phyloP scores from a whole-genome alignment of 257 asterid species.

The Nicotiana noctiflora region DNA sequence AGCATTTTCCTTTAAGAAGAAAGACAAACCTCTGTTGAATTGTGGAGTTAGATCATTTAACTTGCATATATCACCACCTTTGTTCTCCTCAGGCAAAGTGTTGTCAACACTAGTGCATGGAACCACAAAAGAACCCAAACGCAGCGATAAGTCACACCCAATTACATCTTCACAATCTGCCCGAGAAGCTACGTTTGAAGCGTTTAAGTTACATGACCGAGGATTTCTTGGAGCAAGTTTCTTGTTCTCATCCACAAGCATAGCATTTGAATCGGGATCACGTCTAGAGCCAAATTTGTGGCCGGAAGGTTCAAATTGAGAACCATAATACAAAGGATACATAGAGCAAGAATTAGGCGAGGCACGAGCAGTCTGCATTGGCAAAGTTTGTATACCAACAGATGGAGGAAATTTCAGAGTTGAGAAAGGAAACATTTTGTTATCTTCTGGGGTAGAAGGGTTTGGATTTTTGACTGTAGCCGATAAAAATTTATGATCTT shows the following conservation, averaged over 20 bases:
- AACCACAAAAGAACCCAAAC: constrained; percentile 53
- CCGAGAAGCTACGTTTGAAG: constrained; percentile 12
- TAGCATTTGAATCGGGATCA: constrained; percentile 23
- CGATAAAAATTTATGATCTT: constrained; percentile 20
- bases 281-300: constrained; percentile 8
- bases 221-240: constrained; percentile 14
- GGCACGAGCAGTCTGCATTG: constrained; percentile 14
- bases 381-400: constrained; percentile 12
- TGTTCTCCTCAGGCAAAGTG: constrained; percentile 20
- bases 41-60: constrained; percentile 19
- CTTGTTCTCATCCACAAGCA: constrained; percentile 17
- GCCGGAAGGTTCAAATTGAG: constrained; percentile 22
- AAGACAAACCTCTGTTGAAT: constrained; percentile 17
- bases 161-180: constrained; percentile 16
- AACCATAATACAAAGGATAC: constrained; percentile 54
- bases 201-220: constrained; percentile 13
- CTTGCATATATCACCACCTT: constrained; percentile 18
- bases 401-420: constrained; percentile 18
- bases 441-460: constrained; percentile 16
- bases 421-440: constrained; percentile 16
- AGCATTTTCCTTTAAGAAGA: constrained; percentile 13
- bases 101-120: constrained; percentile 23
- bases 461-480: neutral
- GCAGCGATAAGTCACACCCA: constrained; percentile 73
- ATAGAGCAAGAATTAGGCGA: constrained; percentile 40